phyloP scores from a whole-genome alignment of 805 yeast species.

The Lipomyces orientalis region DNA sequence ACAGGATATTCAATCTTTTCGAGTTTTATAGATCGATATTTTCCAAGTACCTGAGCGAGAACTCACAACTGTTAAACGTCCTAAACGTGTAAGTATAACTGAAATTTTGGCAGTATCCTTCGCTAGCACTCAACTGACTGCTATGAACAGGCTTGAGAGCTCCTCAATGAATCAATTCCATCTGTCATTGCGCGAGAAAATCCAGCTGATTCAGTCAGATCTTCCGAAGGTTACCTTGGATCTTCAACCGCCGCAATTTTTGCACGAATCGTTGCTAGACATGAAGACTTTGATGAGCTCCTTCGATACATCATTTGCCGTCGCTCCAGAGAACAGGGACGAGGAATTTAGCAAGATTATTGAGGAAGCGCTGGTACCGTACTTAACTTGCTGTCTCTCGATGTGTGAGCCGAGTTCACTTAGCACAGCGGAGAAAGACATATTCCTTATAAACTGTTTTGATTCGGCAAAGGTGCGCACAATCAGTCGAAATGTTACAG shows the following conservation, averaged over 20 bases:
- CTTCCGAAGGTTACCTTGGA: constrained; percentile 54
- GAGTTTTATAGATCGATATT: constrained; percentile 73
- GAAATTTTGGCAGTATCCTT: constrained; percentile 7
- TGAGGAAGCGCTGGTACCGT: constrained; percentile 45
- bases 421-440: constrained; percentile 43
- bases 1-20: constrained; percentile 65
- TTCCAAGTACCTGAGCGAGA: constrained; percentile 48
- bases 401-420: constrained; percentile 37
- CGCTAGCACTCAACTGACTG: constrained; percentile 10
- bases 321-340: constrained; percentile 29
- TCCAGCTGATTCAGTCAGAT: constrained; percentile 45
- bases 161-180: constrained; percentile 51
- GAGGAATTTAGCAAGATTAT: constrained; percentile 39
- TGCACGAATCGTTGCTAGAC: constrained; percentile 66
- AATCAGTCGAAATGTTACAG: background rate
- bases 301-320: constrained; percentile 45
- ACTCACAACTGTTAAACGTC: constrained; percentile 40
- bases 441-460: constrained; percentile 46
- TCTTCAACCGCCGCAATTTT: constrained; percentile 84
- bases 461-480: constrained; percentile 45
- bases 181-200: constrained; percentile 49
- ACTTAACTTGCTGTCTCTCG: constrained; percentile 42
- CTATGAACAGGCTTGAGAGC: constrained; percentile 42
- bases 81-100: constrained; percentile 33
- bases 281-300: constrained; percentile 63